Base-by-base conservation (phyloP, 2,329 filamentous ascomycete species). In the Trichoderma simmonsii region DNA sequence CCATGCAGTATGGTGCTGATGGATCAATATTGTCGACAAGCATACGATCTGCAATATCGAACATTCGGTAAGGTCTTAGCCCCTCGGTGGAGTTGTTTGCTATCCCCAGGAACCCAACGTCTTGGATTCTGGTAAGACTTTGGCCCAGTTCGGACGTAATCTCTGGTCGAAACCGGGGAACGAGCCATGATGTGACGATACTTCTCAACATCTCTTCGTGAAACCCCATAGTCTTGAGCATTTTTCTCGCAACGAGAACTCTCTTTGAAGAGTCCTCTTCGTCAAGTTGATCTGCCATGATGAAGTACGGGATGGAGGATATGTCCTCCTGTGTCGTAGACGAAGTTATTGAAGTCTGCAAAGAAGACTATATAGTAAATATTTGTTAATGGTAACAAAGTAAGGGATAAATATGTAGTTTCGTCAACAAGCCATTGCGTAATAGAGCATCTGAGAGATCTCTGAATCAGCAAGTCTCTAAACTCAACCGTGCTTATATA, bases 111-210 rank as follows among this genome's bases (percentile, higher is more conserved):
- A 73, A 71, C n/a, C 70, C 67, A 7, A 73, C 30, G 21, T 73
- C 61, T 15, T 71, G 59, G 28, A 71, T 65, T 32, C 36, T 51
- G 54, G 39, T 56, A 9, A 66, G 26, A 18, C 32, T 28, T 15
- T 57, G 32, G 2, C 18, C 34, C 8, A 36, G 24, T 11, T 72
- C 64, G 5, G 51, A 18, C 9, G n/a, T 56, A 32, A 73, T 70
- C 21, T 60, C 56, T 4, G 72, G 64, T 61, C 32, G 63, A 21
- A 72, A 69, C n/a, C 43, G 56, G 8, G 72, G 72, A n/a, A 72
- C 70, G 11, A 73, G 71, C 32, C 71, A 65, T n/a, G 71, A 56
- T 36, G 71, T 73, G 28, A 73, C 48, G 2, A 64, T 57, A 12
- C 70, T 57, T 48, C 72, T 54, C 11, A 72, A 14, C 57, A 70